Evolutionary conservation across 441 rosid species (phyloP), one percentile per base, ranked within the genome.

Genomic region (Erysimum cheiri): DNA sequence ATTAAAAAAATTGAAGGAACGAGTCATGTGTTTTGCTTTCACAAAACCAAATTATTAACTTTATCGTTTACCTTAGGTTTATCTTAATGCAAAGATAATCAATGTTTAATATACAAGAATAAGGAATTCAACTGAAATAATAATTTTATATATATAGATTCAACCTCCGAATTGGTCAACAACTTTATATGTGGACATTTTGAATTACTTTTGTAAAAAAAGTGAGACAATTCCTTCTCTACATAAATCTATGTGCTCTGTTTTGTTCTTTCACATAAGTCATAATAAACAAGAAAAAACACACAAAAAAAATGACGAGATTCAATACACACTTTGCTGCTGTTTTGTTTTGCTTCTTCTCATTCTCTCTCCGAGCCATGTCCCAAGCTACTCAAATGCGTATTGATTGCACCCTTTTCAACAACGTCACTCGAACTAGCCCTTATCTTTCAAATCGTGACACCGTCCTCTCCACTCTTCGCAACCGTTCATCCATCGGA

Each of bases 401-500:
- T 36, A 8, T 22, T 12, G 8, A 49, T n/a, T 57, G 64, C 64
- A 3, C 3, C 3, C 8, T 3, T n/a, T 32, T 1, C 53, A 10
- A 56, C 6, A 62, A 62, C 41, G 1, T 68, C 36, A 46, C 47
- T 10, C 15, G 6, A 59, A 57, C 47, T 9, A 67, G 55, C 55
- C 15, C 47, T 59, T 59, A 69, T 48, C 4, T 4, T 43, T 19
- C 47, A 37, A 58, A 58, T 13, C 63, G 63, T 0, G 47, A 59
- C 47, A 48, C 14, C 0, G 19, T 58, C 32, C 63, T 58, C 10
- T 58, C 63, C 0, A 58, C 32, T 19, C 47, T 58, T 58, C 74
- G 52, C 26, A 5, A 70, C 43, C 24, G 15, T 12, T 70, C 74
- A 50, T 29, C 74, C 15, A 22, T 49, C 12, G 74, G 52, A 40